phyloP scores from a whole-genome alignment of 805 yeast species.

The Candida arabinofermentans region DNA sequence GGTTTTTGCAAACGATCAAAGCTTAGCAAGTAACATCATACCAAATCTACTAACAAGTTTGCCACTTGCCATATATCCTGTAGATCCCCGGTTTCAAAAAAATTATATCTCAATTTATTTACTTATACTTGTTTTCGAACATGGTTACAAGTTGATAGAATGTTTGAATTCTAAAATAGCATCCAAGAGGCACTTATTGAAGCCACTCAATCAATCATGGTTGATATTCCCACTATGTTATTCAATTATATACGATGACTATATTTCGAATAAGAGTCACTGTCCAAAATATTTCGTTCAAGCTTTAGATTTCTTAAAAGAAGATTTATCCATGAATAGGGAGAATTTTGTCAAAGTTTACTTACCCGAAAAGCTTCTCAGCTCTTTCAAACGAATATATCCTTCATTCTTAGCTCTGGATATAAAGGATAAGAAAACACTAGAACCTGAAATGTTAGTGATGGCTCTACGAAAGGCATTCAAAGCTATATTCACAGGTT shows the following conservation, averaged over 20 bases:
- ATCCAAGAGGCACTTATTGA: slow-evolving; percentile 4
- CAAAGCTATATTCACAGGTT: slow-evolving; percentile 9
- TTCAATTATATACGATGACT: slow-evolving; percentile 13
- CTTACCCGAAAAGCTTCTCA: slow-evolving; percentile 9
- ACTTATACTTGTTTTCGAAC: slow-evolving; percentile 13
- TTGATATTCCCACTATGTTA: slow-evolving; percentile 18
- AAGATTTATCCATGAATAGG: background rate
- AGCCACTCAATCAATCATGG: slow-evolving; percentile 16
- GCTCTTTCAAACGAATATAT: slow-evolving; percentile 12
- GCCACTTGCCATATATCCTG: slow-evolving; percentile 13
- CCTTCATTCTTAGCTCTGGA: slow-evolving; percentile 10
- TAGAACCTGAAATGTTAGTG: slow-evolving; percentile 8
- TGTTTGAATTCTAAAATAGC: slow-evolving; percentile 5
- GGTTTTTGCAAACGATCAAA: background rate
- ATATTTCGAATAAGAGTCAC: slow-evolving; percentile 6
- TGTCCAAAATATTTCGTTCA: slow-evolving; percentile 17
- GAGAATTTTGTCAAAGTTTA: background rate
- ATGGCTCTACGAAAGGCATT: slow-evolving; percentile 5
- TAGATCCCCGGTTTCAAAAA: slow-evolving; percentile 10
- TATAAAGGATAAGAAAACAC: slow-evolving; percentile 1
- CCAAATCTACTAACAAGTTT: slow-evolving; percentile 13
- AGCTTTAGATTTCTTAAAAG: slow-evolving; percentile 5
- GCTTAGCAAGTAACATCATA: background rate
- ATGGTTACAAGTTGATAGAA: slow-evolving; percentile 18
- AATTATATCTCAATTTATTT: slow-evolving; percentile 16